Percentiles rank a stretch among this genome's conserved stretches.
Evolutionary conservation across 2,329 filamentous ascomycete species (phyloP).

Genomic region (Hymenoscyphus albidus): DNA sequence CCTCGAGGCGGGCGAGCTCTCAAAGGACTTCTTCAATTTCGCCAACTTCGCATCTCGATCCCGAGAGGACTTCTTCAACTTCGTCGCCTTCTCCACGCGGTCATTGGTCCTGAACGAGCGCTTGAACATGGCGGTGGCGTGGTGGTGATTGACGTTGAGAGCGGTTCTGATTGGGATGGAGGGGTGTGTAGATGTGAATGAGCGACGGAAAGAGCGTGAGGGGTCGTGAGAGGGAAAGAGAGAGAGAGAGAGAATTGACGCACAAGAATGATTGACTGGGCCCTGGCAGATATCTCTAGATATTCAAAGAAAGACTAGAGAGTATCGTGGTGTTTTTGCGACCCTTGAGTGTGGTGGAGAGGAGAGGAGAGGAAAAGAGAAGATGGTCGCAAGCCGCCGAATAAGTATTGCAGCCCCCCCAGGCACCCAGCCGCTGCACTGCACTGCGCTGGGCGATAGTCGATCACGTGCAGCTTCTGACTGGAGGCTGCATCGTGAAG

Average conservation of each 20-base stretch:
- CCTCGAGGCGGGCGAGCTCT: slow-evolving; percentile 51
- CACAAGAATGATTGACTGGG: slow-evolving; percentile 38
- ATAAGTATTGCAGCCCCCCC: not conserved
- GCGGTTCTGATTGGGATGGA: slow-evolving; percentile 21
- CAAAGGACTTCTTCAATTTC: slow-evolving; percentile 83
- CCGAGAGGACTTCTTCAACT: slow-evolving; percentile 74
- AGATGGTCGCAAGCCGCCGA: slow-evolving; percentile 5
- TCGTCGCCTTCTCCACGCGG: slow-evolving; percentile 83
- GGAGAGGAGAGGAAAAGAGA: slow-evolving; percentile 24
- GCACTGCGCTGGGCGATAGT: not conserved
- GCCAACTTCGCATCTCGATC: slow-evolving; percentile 69
- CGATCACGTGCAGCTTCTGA: not conserved
- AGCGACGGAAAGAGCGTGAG: slow-evolving; percentile 36
- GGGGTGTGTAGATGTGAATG: slow-evolving; percentile 27
- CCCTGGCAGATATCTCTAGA: slow-evolving; percentile 37
- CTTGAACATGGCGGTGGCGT: slow-evolving; percentile 73
- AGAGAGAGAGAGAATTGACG: slow-evolving; percentile 29
- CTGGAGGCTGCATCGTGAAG: not conserved
- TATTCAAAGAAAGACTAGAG: slow-evolving; percentile 37
- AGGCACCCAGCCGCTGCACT: not conserved
- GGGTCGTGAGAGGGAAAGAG: slow-evolving; percentile 8
- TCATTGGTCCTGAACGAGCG: slow-evolving; percentile 82
- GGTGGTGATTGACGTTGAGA: slow-evolving; percentile 23
- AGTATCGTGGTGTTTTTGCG: slow-evolving; percentile 34
- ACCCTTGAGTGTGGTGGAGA: slow-evolving; percentile 37